Evolutionary conservation across 495 filamentous ascomycete species (phyloP).

Genomic region (Xylaria cubensis): DNA sequence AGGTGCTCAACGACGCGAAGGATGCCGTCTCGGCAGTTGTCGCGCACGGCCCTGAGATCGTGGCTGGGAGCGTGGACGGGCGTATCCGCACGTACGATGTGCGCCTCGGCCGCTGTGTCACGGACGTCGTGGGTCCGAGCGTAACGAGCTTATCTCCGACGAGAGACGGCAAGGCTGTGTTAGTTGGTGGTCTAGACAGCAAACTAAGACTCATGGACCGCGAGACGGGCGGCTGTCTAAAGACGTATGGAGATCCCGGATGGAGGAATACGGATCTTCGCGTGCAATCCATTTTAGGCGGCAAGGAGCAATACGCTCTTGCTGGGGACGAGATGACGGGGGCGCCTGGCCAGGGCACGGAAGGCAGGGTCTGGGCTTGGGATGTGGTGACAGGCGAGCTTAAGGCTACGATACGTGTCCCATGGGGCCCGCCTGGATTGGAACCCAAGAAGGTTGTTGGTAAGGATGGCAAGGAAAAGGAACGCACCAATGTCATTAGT

Average conservation of each 20-base stretch:
- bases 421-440: conserved; percentile 65
- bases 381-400: conserved; percentile 81
- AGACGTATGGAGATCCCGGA: conserved; percentile 67
- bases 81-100: conserved; percentile 84
- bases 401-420: conserved; percentile 65
- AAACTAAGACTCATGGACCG: conserved; percentile 84
- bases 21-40: conserved; percentile 75
- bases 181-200: conserved; percentile 80
- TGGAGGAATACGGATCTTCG: conserved; percentile 74
- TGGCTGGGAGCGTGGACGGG: conserved; percentile 85
- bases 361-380: conserved; percentile 83
- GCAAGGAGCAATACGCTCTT: conserved; percentile 77
- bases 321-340: conserved; percentile 75
- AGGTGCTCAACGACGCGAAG: conserved; percentile 76
- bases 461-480: conserved; percentile 59
- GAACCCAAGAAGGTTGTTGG: conserved; percentile 52
- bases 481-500: conserved; percentile 58
- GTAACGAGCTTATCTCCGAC: conserved; percentile 76
- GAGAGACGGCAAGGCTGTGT: conserved; percentile 71
- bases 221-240: conserved; percentile 71
- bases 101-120: conserved; percentile 74
- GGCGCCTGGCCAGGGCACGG: conserved; percentile 44
- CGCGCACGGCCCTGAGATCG: conserved; percentile 62
- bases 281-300: conserved; percentile 73
- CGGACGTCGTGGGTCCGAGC: conserved; percentile 72